Base-by-base conservation (phyloP, 2,329 filamentous ascomycete species). In the Penicillium sp. region DNA sequence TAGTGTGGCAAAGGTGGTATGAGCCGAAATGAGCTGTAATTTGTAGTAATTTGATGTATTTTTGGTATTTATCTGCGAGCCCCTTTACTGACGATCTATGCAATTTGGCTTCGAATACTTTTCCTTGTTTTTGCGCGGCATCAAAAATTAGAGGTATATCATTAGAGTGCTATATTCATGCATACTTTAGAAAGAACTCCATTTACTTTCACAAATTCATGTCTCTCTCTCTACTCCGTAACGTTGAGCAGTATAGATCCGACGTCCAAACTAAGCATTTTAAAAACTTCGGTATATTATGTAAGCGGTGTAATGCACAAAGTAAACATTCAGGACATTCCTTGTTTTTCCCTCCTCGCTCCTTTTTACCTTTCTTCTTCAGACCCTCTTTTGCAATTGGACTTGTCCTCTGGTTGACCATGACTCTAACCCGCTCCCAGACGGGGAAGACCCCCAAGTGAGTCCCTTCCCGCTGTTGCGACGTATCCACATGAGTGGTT, bases 361-460 rank as follows among this genome's bases (percentile, higher is more conserved):
- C 50, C 38, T 52, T 50, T 40, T 50, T 42, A 42, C 53, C 29
- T 18, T 38, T 27, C 41, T 36, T 51, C 42, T 41, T 42, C 34
- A 36, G 38, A 27, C 38, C 13, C 36, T 54, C 50, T 52, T 51
- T 56, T 53, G 38, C 46, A 49, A 40, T 63, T 54, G 60, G 62
- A 58, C 39, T 50, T 29, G 54, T 50, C 49, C 46, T 52, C 47
- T 50, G 53, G 47, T 41, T 48, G 43, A 68, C 55, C 49, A 79
- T 79, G 77, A 76, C 73, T 48, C 60, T 78, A 49, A 81, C 79
- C 49, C 77, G 79, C 54, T 81, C 78, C 41, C 77, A 81, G 67
- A 76, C 78, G 60, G 78, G 78, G 60, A 79, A 77, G 66, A 79
- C 78, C 55, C 78, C 79, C 58, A 79, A 70, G 79, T 81, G 75